These are phyloP conservation scores for Clarireedia paspali DNA, from an alignment of 2,329 filamentous ascomycete genomes.

Conservation along the genomic window DNA sequence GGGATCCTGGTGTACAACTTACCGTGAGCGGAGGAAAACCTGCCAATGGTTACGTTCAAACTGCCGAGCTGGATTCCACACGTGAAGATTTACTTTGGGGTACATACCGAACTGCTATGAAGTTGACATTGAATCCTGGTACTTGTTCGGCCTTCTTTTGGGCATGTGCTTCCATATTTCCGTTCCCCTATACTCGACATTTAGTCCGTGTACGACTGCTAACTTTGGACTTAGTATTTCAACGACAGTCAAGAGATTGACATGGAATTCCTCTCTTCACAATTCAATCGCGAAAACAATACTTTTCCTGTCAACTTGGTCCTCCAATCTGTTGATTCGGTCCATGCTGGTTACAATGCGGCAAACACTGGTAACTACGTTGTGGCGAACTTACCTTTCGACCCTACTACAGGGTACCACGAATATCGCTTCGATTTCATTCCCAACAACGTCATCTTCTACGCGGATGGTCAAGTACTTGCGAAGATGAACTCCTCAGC, in stretches of 20 bases:
- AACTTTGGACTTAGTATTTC: slow-evolving; percentile 47
- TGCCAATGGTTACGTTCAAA: slow-evolving; percentile 45
- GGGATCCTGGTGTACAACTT: slow-evolving; percentile 48
- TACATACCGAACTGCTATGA: slow-evolving; percentile 57
- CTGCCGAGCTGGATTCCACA: slow-evolving; percentile 55
- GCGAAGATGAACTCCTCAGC: slow-evolving; percentile 47
- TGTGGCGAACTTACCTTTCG: slow-evolving; percentile 53
- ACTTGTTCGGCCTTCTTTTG: slow-evolving; percentile 79
- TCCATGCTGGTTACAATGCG: slow-evolving; percentile 53
- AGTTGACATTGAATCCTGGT: slow-evolving; percentile 37
- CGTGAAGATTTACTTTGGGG: slow-evolving; percentile 61
- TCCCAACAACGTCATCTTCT: slow-evolving; percentile 56
- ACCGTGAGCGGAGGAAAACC: slow-evolving; percentile 39
- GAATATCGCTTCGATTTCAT: slow-evolving; percentile 76
- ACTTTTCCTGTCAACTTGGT: slow-evolving; percentile 63
- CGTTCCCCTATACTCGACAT: not conserved
- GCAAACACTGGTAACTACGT: slow-evolving; percentile 50
- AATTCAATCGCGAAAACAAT: slow-evolving; percentile 45
- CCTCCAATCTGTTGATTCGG: slow-evolving; percentile 59
- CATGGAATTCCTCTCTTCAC: slow-evolving; percentile 66
- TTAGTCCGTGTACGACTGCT: not conserved
- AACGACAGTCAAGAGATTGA: slow-evolving; percentile 77
- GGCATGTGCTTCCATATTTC: slow-evolving; percentile 37
- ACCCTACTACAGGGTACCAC: slow-evolving; percentile 58
- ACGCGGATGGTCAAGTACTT: slow-evolving; percentile 54